phyloP scores from a whole-genome alignment of 208 protist species.

The Leishmania amazonensis region DNA sequence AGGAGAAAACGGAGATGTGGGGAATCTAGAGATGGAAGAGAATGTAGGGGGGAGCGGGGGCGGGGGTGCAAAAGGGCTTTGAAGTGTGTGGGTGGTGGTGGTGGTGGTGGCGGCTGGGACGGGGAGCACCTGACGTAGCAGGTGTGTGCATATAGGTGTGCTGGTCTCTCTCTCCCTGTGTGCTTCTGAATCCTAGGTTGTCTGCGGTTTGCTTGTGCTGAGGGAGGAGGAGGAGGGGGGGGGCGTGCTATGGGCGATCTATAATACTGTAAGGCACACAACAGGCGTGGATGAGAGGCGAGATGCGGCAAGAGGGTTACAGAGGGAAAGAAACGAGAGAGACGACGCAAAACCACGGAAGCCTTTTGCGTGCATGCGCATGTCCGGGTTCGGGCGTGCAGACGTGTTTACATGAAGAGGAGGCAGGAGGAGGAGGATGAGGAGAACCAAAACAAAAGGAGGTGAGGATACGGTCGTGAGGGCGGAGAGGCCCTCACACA shows the following conservation, averaged over 20 bases:
- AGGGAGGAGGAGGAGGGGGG: neutral
- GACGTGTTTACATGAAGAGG: neutral
- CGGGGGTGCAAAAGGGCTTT: neutral
- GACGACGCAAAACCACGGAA: neutral
- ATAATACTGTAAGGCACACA: neutral
- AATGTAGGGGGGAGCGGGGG: neutral
- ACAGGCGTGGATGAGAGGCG: neutral
- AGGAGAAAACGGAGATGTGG: neutral
- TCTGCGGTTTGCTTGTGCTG: neutral
- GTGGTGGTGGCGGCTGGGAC: neutral
- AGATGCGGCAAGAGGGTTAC: neutral
- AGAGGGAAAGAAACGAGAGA: neutral
- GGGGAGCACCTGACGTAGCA: neutral
- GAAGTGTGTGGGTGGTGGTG: neutral
- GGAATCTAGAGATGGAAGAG: neutral
- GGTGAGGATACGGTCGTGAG: neutral
- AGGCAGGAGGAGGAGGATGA: neutral
- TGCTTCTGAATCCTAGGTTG: neutral
- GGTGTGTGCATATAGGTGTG: neutral
- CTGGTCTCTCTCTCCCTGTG: neutral
- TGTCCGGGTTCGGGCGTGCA: neutral
- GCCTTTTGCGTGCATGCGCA: neutral
- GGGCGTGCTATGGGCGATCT: neutral
- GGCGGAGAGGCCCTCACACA: neutral
- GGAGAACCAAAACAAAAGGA: neutral